Evolutionary conservation across 257 asterid genomes (phyloP), one percentile per base, ranked within the genome.

Genomic region (Oldenlandia corymbosa): DNA sequence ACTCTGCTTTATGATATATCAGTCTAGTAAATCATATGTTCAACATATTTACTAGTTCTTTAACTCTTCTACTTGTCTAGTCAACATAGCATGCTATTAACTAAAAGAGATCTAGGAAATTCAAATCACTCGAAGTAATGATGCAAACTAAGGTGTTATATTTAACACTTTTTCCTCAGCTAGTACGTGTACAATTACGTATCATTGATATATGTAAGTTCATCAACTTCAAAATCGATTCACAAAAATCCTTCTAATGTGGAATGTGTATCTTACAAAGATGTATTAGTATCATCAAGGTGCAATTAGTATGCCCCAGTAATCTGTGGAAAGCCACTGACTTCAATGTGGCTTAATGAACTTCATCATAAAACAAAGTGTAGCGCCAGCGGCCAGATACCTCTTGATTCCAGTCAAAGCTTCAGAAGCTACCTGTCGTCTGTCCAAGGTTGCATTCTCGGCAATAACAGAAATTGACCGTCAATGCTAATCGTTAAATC

Each of bases 181-280:
- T 9, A 34, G 39, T n/a, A 30, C n/a, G n/a, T n/a, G 58, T 39
- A 21, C 58, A 70, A 46, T 23, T 21, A 3, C 46, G 26, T 46
- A 26, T 37, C 9, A 27, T 64, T 17, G 54, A 24, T 57, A 37
- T 47, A 46, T 55, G 51, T 61, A 51, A 34, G 27, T 52, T 42
- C 62, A 7, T 11, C 24, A 32, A 36, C 27, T 62, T 36, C 57
- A 32, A 57, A 48, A 56, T 43, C 56, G 45, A 56, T 21, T 53
- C 21, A 32, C 65, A 46, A 70, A 63, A 70, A 70, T 28, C 27
- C 49, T 20, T 27, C 56, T 1, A 36, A 39, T 57, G 34, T 13
- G 58, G 62, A 37, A 34, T 46, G 49, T 20, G 41, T 36, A n/a
- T 18, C 12, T 37, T 46, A 58, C 17, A 39, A n/a, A 32, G 31